phyloP scores from a whole-genome alignment of 805 yeast genomes.

The Saccharomycopsis synnaedendra region DNA sequence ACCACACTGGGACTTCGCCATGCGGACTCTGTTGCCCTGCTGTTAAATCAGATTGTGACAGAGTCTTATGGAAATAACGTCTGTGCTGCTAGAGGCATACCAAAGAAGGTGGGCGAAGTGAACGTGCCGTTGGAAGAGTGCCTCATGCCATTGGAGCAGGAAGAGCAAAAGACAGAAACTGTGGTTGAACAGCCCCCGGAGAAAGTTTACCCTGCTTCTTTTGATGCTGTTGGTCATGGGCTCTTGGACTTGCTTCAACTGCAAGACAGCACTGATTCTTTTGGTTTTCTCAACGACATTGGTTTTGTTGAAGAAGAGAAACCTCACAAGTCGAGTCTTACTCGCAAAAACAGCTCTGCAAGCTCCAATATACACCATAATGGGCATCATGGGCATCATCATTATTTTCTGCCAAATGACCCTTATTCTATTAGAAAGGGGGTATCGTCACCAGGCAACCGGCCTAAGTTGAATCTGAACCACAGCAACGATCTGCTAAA shows the following conservation, averaged over 20 bases:
- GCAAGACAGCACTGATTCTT: not conserved
- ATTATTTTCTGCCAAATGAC: slow-evolving; percentile 10
- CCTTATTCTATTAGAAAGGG: slow-evolving; percentile 5
- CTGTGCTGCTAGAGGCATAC: slow-evolving; percentile 1
- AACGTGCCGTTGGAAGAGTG: slow-evolving; percentile 14
- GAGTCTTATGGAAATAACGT: slow-evolving; percentile 12
- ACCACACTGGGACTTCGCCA: slow-evolving; percentile 2
- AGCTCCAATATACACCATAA: slow-evolving; percentile 12
- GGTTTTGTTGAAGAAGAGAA: too few relatives aligned
- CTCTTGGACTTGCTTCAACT: slow-evolving; percentile 9
- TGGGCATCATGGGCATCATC: slow-evolving; percentile 16
- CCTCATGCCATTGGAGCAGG: not conserved
- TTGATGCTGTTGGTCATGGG: slow-evolving; percentile 11
- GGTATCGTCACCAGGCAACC: slow-evolving; percentile 3
- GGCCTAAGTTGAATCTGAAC: slow-evolving; percentile 4
- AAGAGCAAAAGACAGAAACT: not conserved
- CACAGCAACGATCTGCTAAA: slow-evolving; percentile 13
- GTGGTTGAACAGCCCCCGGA: not conserved
- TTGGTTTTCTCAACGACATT: not conserved
- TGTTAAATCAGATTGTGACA: slow-evolving; percentile 10
- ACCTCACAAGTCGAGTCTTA: too few relatives aligned
- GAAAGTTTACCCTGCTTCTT: not conserved
- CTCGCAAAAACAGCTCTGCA: too few relatives aligned
- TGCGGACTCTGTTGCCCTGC: slow-evolving; percentile 14
- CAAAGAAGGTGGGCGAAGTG: slow-evolving; percentile 14